These are phyloP conservation scores for Biancaea sappan DNA, from an alignment of 306 rosid species.

Conservation along the genomic window DNA sequence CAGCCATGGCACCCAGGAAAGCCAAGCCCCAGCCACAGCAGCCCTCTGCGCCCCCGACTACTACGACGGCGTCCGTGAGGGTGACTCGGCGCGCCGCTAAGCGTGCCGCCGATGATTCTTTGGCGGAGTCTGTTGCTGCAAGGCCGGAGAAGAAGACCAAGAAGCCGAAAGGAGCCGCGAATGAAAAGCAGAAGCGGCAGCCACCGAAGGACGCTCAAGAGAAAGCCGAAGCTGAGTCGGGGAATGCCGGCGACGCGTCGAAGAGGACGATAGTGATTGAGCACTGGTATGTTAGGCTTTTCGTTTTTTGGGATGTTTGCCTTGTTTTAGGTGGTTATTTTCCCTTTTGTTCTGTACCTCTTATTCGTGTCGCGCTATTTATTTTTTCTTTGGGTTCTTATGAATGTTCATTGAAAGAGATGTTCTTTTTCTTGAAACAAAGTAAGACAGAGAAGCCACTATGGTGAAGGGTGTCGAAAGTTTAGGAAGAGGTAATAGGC, in stretches of 20 bases:
- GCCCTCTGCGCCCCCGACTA: not conserved
- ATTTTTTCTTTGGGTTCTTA: not conserved
- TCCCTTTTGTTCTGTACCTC: not conserved
- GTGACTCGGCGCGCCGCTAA: constrained; percentile 33
- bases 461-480: too few relatives aligned
- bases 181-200: not conserved
- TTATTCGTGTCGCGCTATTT: not conserved
- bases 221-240: not conserved
- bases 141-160: constrained; percentile 12
- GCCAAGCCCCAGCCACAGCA: not conserved
- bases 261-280: constrained; percentile 34
- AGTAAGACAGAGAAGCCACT: too few relatives aligned
- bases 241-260: not conserved
- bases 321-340: not conserved
- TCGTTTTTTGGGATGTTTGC: not conserved
- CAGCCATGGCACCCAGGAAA: not conserved
- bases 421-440: too few relatives aligned
- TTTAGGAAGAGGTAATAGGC: too few relatives aligned
- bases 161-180: not conserved
- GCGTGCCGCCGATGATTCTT: not conserved
- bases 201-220: not conserved
- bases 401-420: not conserved
- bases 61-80: not conserved
- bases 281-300: constrained; percentile 30
- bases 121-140: not conserved